These are phyloP conservation scores for Lipomyces starkeyi DNA, from an alignment of 805 yeast species.

Conservation along the genomic window DNA sequence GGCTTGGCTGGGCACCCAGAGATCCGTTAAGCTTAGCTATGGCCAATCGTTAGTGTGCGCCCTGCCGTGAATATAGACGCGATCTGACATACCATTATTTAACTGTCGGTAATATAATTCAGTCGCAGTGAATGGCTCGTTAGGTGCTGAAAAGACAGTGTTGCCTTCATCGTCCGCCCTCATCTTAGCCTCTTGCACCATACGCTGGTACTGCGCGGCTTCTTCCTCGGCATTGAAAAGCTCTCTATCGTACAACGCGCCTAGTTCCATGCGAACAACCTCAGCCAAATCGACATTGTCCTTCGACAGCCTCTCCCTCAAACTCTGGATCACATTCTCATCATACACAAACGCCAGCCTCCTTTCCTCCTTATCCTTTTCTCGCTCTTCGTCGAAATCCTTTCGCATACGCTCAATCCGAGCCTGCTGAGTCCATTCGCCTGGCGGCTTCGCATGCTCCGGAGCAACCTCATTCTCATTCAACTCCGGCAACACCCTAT, in stretches of 20 bases:
- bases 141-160: background rate
- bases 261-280: background rate
- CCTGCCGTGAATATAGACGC: background rate
- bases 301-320: conserved; percentile 1
- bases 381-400: background rate
- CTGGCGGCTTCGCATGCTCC: background rate
- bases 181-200: background rate
- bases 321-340: background rate
- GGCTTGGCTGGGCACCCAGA: conserved; percentile 21
- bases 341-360: background rate
- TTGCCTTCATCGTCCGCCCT: background rate
- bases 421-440: background rate
- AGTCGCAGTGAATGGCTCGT: conserved; percentile 24
- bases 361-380: background rate
- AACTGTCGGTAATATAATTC: conserved; percentile 31
- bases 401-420: background rate
- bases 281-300: conserved; percentile 7
- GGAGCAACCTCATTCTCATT: background rate
- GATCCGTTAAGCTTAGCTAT: conserved; percentile 9
- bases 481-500: background rate
- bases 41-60: background rate
- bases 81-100: conserved; percentile 31
- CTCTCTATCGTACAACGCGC: conserved; percentile 1
- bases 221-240: background rate
- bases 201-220: background rate